Base-by-base conservation (phyloP, 306 rosid species). In the Echinosophora koreensis region DNA sequence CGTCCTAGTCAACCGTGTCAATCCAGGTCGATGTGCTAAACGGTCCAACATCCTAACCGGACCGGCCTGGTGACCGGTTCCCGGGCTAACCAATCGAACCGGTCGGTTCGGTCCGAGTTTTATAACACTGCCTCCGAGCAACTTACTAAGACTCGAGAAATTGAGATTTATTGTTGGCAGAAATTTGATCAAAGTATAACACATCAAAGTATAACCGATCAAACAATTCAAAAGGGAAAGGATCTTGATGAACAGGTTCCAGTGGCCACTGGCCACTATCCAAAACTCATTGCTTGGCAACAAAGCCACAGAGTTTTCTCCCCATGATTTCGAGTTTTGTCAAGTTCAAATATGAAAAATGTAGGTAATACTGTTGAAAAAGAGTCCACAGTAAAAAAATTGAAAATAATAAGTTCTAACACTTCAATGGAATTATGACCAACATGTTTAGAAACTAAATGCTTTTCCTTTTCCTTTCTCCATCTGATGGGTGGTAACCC, bases 121-220 rank as follows among this genome's bases (percentile, higher is more conserved):
- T n/a, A n/a, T n/a, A n/a, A n/a, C n/a, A n/a, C n/a, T n/a, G n/a
- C 69, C 41, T 10, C 30, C 14, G 0, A 62, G 49, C 47, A 37
- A 37, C 75, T 70, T 70, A 69, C 5, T 6, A 69, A 69, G 22
- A 38, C 38, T 10, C 6, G 64, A 52, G 64, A 54, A 17, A 17
- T 37, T 17, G 30, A 28, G 30, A 28, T 28, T 28, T 2, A 28
- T 28, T 28, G 30, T 2, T 28, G 30, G 30, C 2, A 28, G 30
- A 28, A 28, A 28, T 28, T 28, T n/a, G n/a, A n/a, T n/a, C n/a
- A n/a, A n/a, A n/a, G n/a, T n/a, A n/a, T n/a, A n/a, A n/a, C n/a
- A n/a, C n/a, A n/a, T n/a, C n/a, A n/a, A n/a, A n/a, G n/a, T 28
- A 28, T 28, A 42, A 42, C 49, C 13, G 3, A 39, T 39, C 44